Percentiles rank a stretch among this genome's conserved stretches.
Conservation (phyloP, 352 stramenopile genomes). For the Pythium folliculosum region DNA sequence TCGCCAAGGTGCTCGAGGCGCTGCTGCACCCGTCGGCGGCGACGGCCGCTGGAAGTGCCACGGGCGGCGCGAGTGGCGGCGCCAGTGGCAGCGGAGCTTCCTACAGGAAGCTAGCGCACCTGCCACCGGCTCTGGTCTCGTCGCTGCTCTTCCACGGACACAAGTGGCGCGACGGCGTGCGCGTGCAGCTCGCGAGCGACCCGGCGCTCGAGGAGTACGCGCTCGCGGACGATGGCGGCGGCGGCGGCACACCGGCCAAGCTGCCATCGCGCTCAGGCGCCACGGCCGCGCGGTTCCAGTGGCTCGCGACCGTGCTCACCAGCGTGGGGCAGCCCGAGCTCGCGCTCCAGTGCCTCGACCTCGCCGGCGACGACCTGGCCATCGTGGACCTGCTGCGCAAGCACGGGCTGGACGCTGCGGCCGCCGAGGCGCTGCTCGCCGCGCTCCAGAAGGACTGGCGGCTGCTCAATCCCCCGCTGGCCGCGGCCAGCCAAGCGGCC, state of each 20-base stretch:
- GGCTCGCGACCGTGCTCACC: slow-evolving; percentile 48
- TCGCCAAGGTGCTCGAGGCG: slow-evolving; percentile 47
- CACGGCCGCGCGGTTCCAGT: slow-evolving; percentile 39
- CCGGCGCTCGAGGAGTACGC: slow-evolving; percentile 73
- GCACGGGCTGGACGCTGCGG: slow-evolving; percentile 18
- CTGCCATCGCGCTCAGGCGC: slow-evolving; percentile 56
- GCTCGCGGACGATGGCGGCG: slow-evolving; percentile 42
- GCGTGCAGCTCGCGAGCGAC: slow-evolving; percentile 49
- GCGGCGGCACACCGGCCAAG: slow-evolving; percentile 40
- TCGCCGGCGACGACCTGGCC: slow-evolving; percentile 68
- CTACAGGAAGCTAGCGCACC: slow-evolving; percentile 44
- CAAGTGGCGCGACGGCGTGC: slow-evolving; percentile 58
- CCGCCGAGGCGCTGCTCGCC: slow-evolving; percentile 33
- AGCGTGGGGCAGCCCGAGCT: slow-evolving; percentile 55
- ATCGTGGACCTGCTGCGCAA: slow-evolving; percentile 53
- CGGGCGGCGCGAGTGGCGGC: slow-evolving; percentile 21
- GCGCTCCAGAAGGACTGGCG: slow-evolving; percentile 55
- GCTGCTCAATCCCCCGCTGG: slow-evolving; percentile 55
- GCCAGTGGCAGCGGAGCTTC: slow-evolving; percentile 26
- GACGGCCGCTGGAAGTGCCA: neutral
- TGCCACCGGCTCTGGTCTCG: slow-evolving; percentile 41
- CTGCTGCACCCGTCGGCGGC: slow-evolving; percentile 29
- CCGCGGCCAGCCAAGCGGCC: slow-evolving; percentile 37
- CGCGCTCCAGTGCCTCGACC: slow-evolving; percentile 62
- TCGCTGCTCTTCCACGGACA: slow-evolving; percentile 59